A percentile compares a stretch with the other conserved stretches of the same genome.
Conservation (phyloP, 2,329 filamentous ascomycete species). For the Phyllosticta citribraziliensis region DNA sequence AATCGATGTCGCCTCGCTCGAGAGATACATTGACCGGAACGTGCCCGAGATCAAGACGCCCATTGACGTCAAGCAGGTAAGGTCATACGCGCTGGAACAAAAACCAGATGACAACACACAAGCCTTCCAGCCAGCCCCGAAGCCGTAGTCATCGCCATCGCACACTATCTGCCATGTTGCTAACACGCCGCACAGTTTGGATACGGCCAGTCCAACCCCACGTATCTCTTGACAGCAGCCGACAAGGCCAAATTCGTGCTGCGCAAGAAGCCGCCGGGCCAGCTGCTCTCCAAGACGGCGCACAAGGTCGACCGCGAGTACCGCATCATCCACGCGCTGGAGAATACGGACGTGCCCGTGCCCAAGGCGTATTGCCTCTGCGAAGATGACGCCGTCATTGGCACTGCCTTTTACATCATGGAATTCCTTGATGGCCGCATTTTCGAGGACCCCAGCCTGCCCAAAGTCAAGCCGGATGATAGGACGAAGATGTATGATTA, state of each 20-base stretch:
- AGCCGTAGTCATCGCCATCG: neutral
- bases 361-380: conserved; percentile 78
- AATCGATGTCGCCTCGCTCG: conserved; percentile 71
- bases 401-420: conserved; percentile 96
- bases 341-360: conserved; percentile 71
- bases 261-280: conserved; percentile 96
- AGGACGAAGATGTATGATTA: conserved; percentile 56
- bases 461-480: conserved; percentile 57
- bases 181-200: conserved; percentile 56
- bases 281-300: conserved; percentile 83
- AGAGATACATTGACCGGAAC: conserved; percentile 65
- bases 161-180: neutral
- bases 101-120: neutral
- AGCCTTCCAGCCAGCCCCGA: neutral
- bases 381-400: conserved; percentile 68
- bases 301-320: conserved; percentile 97
- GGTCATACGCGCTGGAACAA: neutral
- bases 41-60: conserved; percentile 80
- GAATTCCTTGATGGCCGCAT: conserved; percentile 89
- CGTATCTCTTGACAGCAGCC: conserved; percentile 71
- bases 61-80: conserved; percentile 82
- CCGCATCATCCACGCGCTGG: conserved; percentile 76
- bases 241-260: conserved; percentile 68
- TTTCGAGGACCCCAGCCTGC: conserved; percentile 79
- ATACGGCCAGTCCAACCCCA: conserved; percentile 95